phyloP scores from a whole-genome alignment of 257 asterid genomes.

The Perilla frutescens region DNA sequence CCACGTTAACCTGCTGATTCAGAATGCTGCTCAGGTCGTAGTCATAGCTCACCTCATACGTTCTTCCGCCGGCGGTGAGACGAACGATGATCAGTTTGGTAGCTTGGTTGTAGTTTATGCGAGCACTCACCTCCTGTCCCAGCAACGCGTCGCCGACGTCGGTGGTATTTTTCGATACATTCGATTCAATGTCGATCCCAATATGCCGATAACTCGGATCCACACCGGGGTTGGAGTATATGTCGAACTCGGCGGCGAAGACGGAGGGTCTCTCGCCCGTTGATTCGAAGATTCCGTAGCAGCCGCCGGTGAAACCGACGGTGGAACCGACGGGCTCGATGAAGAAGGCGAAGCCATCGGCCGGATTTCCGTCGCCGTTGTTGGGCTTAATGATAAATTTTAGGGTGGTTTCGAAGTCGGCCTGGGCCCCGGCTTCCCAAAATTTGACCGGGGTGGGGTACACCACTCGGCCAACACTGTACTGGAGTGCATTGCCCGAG shows the following conservation, averaged over 20 bases:
- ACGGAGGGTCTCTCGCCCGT: background rate
- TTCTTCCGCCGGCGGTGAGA: too few relatives aligned
- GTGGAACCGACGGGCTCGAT: background rate
- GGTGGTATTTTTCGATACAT: too few relatives aligned
- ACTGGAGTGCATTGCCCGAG: background rate
- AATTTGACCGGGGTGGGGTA: background rate
- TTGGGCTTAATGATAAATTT: background rate
- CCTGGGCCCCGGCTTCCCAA: background rate
- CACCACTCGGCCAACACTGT: background rate
- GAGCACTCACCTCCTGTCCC: too few relatives aligned
- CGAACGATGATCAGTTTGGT: too few relatives aligned
- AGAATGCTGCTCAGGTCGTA: background rate
- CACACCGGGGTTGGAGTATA: background rate
- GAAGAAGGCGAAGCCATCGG: conserved; percentile 8
- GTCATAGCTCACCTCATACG: background rate
- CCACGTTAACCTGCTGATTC: background rate
- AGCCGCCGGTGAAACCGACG: background rate
- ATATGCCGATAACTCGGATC: background rate
- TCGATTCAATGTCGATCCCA: conserved; percentile 1
- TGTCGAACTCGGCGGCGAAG: background rate
- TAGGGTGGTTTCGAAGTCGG: background rate
- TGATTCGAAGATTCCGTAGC: background rate
- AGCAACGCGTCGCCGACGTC: too few relatives aligned
- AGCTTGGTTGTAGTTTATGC: too few relatives aligned
- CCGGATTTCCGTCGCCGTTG: background rate